A percentile compares a stretch with the other conserved stretches of the same genome.
These are phyloP conservation scores for Penicillium hesseltinei DNA, from an alignment of 2,329 filamentous ascomycete genomes.

Conservation along the genomic window DNA sequence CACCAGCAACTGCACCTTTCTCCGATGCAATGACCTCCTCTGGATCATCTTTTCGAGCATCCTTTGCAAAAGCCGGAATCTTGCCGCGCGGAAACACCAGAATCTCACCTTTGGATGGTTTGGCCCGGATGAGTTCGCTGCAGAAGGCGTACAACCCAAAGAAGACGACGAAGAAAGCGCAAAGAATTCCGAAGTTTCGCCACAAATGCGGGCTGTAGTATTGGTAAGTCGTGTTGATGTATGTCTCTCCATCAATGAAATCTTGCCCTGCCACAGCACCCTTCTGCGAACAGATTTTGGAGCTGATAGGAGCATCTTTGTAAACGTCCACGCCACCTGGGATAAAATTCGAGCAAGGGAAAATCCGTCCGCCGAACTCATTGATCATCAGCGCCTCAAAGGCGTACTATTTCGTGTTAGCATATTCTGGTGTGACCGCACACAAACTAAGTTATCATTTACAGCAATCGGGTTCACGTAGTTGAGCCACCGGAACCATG, in stretches of 20 bases:
- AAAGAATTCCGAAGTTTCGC: slow-evolving; percentile 66
- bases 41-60: slow-evolving; percentile 23
- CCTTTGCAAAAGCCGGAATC: slow-evolving; percentile 50
- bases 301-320: slow-evolving; percentile 30
- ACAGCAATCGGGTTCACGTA: slow-evolving; percentile 71
- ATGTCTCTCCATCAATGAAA: slow-evolving; percentile 59
- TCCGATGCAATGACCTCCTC: slow-evolving; percentile 23
- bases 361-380: slow-evolving; percentile 68
- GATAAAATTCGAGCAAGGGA: slow-evolving; percentile 49
- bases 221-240: slow-evolving; percentile 53
- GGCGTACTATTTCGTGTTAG: slow-evolving; percentile 52
- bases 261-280: slow-evolving; percentile 56
- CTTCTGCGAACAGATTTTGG: slow-evolving; percentile 57
- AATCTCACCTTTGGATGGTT: slow-evolving; percentile 72
- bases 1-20: slow-evolving; percentile 59
- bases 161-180: slow-evolving; percentile 61
- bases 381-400: slow-evolving; percentile 84
- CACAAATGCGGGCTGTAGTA: slow-evolving; percentile 62
- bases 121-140: slow-evolving; percentile 60
- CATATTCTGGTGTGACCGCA: background rate
- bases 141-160: slow-evolving; percentile 59
- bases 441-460: slow-evolving; percentile 8
- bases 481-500: slow-evolving; percentile 80
- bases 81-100: slow-evolving; percentile 70
- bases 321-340: slow-evolving; percentile 45